Conservation (phyloP, 1,284 basidiomycete genomes). For the Stereum hirsutum region DNA sequence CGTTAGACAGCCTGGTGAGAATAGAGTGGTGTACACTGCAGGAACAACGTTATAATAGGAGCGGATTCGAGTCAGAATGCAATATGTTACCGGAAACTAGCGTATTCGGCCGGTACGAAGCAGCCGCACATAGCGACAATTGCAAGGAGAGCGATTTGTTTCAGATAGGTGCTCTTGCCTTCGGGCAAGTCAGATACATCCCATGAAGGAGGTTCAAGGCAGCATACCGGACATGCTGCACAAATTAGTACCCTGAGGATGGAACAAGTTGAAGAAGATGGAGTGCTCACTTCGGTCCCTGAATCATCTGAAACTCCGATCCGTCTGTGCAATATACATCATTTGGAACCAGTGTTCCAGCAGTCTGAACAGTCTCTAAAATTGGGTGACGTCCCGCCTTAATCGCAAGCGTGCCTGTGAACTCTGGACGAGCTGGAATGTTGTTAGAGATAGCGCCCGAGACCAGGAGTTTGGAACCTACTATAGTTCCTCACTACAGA, state of each 20-base stretch:
- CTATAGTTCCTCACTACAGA: slow-evolving; percentile 65
- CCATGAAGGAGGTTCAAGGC: background rate
- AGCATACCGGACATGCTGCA: slow-evolving; percentile 72
- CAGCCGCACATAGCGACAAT: slow-evolving; percentile 86
- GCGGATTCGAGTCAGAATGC: background rate
- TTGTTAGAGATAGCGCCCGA: background rate
- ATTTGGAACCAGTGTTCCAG: slow-evolving; percentile 72
- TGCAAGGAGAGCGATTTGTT: slow-evolving; percentile 77
- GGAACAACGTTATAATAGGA: background rate
- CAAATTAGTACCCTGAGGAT: background rate
- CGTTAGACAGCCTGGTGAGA: slow-evolving; percentile 84
- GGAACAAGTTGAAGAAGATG: background rate
- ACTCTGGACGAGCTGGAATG: slow-evolving; percentile 75
- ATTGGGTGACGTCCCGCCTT: slow-evolving; percentile 83
- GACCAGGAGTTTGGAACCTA: slow-evolving; percentile 16
- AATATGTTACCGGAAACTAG: slow-evolving; percentile 56
- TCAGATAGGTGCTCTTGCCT: slow-evolving; percentile 90
- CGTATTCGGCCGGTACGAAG: slow-evolving; percentile 88
- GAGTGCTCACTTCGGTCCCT: slow-evolving; percentile 71
- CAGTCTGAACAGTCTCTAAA: slow-evolving; percentile 64
- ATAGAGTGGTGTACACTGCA: slow-evolving; percentile 77
- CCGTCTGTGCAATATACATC: slow-evolving; percentile 80
- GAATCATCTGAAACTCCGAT: slow-evolving; percentile 81
- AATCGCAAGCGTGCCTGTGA: slow-evolving; percentile 78
- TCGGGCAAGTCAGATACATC: background rate